These are phyloP conservation scores for Metarhizium guizhouense DNA, from an alignment of 2,329 filamentous ascomycete species.

Conservation along the genomic window DNA sequence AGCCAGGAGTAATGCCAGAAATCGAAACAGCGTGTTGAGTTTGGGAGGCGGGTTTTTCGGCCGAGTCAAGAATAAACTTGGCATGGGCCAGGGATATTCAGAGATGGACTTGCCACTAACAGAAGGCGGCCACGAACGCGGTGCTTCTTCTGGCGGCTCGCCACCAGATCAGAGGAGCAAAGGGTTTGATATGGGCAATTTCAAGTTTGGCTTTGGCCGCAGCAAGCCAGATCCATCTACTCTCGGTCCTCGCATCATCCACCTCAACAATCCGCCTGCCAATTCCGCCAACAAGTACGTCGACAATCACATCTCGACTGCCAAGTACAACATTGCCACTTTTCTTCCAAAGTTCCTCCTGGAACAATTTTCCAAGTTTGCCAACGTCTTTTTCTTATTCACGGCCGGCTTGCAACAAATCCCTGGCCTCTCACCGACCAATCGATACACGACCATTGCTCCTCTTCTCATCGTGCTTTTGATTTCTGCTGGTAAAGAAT, in stretches of 20 bases:
- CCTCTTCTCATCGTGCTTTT: conserved; percentile 83
- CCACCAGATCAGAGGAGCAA: conserved; percentile 35
- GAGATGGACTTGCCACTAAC: conserved; percentile 98
- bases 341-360: conserved; percentile 96
- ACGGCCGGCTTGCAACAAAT: conserved; percentile 93
- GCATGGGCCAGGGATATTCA: conserved; percentile 81
- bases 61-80: conserved; percentile 80
- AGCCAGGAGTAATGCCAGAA: conserved; percentile 47
- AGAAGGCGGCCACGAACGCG: conserved; percentile 48
- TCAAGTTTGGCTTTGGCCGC: conserved; percentile 88
- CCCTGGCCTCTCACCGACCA: conserved; percentile 87
- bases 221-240: conserved; percentile 83
- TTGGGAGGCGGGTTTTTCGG: conserved; percentile 83
- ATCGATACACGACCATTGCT: conserved; percentile 90
- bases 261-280: conserved; percentile 91
- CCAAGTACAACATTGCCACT: conserved; percentile 90
- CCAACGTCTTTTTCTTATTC: conserved; percentile 98
- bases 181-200: conserved; percentile 61
- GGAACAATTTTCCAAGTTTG: conserved; percentile 98
- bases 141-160: conserved; percentile 29
- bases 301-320: conserved; percentile 94
- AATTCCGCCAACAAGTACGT: conserved; percentile 85
- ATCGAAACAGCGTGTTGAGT: conserved; percentile 81
- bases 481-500: conserved; percentile 92
- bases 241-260: conserved; percentile 83